Base-by-base conservation (phyloP, 345 rosid species). In the Eucalyptus cloeziana region DNA sequence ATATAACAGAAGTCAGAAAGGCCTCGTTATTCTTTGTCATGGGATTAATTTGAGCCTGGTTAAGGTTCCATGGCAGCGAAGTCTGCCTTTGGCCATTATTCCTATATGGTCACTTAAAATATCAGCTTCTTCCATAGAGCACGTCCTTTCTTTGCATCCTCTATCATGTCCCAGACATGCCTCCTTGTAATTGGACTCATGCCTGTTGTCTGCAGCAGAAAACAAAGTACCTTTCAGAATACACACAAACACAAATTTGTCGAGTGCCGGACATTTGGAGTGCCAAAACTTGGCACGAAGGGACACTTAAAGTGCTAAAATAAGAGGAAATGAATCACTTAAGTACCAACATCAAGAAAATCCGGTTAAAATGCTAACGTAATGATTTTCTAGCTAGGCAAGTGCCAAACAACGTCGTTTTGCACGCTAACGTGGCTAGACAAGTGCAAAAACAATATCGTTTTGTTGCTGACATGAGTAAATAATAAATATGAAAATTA, bases 61-160 rank as follows among this genome's bases (percentile, higher is more conserved):
- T 49, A 99, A 95, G 88, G 96, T 96, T 91, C 99, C 98, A 67
- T 95, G 91, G 93, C 99, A 97, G 89, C 95, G 95, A 80, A 97
- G 97, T 91, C 96, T 92, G 62, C 99, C 99, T 95, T 96, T 96
- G 86, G 99, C 98, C 99, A 97, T 95, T 85, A 96, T 97, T 89
- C 96, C 96, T 62, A 96, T 96, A 52, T 97, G 96, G 91, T 97
- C 99, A 92, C 99, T 94, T 87, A 97, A 89, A 85, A 96, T 94
- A 89, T 95, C 99, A 62, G 99, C 99, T 93, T 97, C 99, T 91
- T 97, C 99, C 99, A 95, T 95, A 4, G 99, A 88, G 97, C 97
- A 15, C 97, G 97, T 1, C 98, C 99, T 92, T 94, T 95, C 92
- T 97, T 96, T 31, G 98, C 94, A 89, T 92, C 91, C 93, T 95